Evolutionary conservation across 208 protist species (phyloP).

Genomic region (Porcisia hertigi): DNA sequence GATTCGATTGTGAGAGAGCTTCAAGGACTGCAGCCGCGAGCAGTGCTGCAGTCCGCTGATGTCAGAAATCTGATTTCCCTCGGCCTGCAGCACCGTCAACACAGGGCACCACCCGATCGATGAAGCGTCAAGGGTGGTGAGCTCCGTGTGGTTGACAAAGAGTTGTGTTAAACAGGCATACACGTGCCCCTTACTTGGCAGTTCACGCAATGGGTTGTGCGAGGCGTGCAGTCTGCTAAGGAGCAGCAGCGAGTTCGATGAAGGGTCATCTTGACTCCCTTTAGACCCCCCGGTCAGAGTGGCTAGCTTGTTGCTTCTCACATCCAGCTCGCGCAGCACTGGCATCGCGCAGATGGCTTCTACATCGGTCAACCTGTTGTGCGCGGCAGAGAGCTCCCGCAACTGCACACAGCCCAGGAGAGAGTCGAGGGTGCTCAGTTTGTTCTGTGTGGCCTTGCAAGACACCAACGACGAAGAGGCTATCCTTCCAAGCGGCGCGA

Average conservation of each 20-base stretch:
- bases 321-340: slow-evolving; percentile 62
- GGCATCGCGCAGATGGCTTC: slow-evolving; percentile 33
- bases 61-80: slow-evolving; percentile 66
- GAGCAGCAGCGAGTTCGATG: slow-evolving; percentile 19
- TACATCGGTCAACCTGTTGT: slow-evolving; percentile 50
- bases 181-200: slow-evolving; percentile 9
- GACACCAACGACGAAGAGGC: slow-evolving; percentile 20
- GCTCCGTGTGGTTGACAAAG: slow-evolving; percentile 67
- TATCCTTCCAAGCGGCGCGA: slow-evolving; percentile 39
- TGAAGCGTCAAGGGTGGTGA: slow-evolving; percentile 36
- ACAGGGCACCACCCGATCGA: slow-evolving; percentile 63
- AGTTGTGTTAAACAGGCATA: slow-evolving; percentile 68
- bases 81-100: slow-evolving; percentile 69
- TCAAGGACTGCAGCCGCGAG: slow-evolving; percentile 53
- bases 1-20: slow-evolving; percentile 71
- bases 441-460: slow-evolving; percentile 37
- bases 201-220: slow-evolving; percentile 42
- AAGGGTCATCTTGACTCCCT: slow-evolving; percentile 5
- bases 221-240: slow-evolving; percentile 69
- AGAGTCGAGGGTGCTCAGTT: slow-evolving; percentile 41
- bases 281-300: slow-evolving; percentile 4
- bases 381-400: slow-evolving; percentile 42
- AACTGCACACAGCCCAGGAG: slow-evolving; percentile 50
- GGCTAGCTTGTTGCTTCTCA: slow-evolving; percentile 58
- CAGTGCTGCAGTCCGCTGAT: slow-evolving; percentile 64